Evolutionary conservation across 257 asterid genomes (phyloP).

Genomic region (Marsdenia floribunda): DNA sequence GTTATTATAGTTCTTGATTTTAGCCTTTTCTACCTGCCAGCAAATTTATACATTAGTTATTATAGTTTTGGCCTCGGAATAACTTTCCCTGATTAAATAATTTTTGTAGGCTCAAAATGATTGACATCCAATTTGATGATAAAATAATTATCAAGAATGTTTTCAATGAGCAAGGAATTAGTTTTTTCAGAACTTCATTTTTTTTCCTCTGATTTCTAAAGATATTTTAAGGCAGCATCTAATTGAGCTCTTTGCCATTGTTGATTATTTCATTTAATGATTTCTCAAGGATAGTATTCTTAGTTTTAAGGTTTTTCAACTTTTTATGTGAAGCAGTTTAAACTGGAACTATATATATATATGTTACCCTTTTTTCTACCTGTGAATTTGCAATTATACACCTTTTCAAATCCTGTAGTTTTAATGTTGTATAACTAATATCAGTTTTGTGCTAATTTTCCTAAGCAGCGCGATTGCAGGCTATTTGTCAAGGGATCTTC

Average conservation of each 20-base stretch:
- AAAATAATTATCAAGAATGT: neutral
- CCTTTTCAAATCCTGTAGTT: neutral
- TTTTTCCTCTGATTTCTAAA: neutral
- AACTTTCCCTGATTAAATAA: neutral
- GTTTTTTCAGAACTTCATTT: neutral
- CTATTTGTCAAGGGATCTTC: slow-evolving; percentile 65
- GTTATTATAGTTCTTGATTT: neutral
- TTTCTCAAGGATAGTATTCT: too few relatives aligned
- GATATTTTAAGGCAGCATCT: neutral
- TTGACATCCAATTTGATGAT: neutral
- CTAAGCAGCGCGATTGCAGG: slow-evolving; percentile 70
- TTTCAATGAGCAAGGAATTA: neutral
- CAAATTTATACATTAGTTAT: neutral
- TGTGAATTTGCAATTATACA: neutral
- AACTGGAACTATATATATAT: neutral
- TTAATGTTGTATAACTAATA: neutral
- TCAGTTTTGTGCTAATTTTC: neutral
- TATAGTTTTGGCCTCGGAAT: neutral
- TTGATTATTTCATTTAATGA: neutral
- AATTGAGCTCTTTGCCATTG: neutral
- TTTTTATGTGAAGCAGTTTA: neutral
- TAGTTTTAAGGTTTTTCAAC: neutral
- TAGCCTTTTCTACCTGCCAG: neutral
- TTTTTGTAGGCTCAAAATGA: neutral
- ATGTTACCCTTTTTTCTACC: neutral